Percentiles rank a stretch among this genome's conserved stretches.
Conservation (phyloP, 2,329 filamentous ascomycete species). For the Taxawa tesnikishii region DNA sequence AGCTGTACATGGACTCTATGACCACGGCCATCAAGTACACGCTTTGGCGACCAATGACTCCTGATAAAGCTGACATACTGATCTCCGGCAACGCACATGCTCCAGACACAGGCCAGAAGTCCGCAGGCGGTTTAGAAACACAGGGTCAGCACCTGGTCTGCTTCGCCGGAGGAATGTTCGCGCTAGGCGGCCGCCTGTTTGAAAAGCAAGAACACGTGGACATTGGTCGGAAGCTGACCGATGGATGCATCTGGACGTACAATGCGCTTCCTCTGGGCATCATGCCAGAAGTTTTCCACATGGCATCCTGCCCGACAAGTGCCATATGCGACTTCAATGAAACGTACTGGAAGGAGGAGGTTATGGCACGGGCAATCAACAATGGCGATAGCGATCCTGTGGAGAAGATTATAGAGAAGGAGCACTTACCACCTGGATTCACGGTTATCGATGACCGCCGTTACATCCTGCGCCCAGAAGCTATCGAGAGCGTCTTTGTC, state of each 20-base stretch:
- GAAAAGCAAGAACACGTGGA: conserved; percentile 40
- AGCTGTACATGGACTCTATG: conserved; percentile 43
- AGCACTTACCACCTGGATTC: conserved; percentile 31
- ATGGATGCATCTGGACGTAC: conserved; percentile 54
- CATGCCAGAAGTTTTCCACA: conserved; percentile 47
- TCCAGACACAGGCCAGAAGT: conserved; percentile 11
- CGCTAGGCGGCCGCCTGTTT: conserved; percentile 46
- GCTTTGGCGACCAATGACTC: conserved; percentile 37
- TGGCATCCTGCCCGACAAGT: conserved; percentile 35
- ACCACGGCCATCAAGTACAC: conserved; percentile 30
- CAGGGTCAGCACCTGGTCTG: conserved; percentile 47
- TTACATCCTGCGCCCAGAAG: conserved; percentile 41
- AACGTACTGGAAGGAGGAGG: conserved; percentile 33
- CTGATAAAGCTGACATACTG: conserved; percentile 32
- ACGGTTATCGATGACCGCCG: conserved; percentile 28
- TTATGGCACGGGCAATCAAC: conserved; percentile 9
- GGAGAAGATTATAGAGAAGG: conserved; percentile 22
- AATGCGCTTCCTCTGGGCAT: conserved; percentile 42
- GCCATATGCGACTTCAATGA: conserved; percentile 42
- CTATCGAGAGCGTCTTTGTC: conserved; percentile 50
- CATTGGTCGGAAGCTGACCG: conserved; percentile 44
- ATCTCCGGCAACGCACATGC: conserved; percentile 31
- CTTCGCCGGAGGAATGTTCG: conserved; percentile 52
- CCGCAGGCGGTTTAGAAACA: conserved; percentile 25
- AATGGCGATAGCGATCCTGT: conserved; percentile 9